phyloP scores from a whole-genome alignment of 495 filamentous ascomycete species.

The Penicillium herquei region DNA sequence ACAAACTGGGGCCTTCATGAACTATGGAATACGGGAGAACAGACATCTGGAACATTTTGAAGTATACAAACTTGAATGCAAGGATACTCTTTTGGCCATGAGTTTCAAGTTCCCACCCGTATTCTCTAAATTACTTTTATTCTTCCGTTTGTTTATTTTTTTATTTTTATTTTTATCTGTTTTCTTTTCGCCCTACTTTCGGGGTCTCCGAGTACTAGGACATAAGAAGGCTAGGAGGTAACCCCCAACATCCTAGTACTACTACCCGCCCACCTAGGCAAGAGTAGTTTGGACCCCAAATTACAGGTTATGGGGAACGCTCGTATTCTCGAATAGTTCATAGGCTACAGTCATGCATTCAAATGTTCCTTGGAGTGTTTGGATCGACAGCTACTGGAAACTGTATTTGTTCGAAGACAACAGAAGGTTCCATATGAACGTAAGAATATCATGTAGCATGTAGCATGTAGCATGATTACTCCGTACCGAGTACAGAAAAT shows the following conservation, averaged over 20 bases:
- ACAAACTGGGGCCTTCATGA: conserved; percentile 8
- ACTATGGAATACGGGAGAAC: background rate
- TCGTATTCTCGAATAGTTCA: too few relatives aligned
- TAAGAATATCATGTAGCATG: too few relatives aligned
- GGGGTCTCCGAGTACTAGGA: conserved; percentile 16
- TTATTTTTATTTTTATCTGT: background rate
- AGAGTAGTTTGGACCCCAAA: background rate
- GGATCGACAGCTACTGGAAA: too few relatives aligned
- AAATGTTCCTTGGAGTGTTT: too few relatives aligned
- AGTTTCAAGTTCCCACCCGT: background rate
- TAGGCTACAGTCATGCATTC: too few relatives aligned
- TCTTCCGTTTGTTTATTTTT: background rate
- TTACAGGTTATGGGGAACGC: background rate
- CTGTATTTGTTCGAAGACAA: too few relatives aligned
- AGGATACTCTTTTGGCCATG: conserved; percentile 9
- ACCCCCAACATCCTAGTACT: background rate
- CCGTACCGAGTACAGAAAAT: too few relatives aligned
- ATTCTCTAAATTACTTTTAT: background rate
- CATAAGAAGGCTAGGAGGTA: background rate
- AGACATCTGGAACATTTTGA: too few relatives aligned
- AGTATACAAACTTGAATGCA: conserved; percentile 2
- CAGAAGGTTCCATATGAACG: too few relatives aligned
- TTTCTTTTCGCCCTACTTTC: conserved; percentile 1
- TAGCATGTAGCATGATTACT: too few relatives aligned
- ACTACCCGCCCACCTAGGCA: too few relatives aligned